phyloP scores from a whole-genome alignment of 2,329 filamentous ascomycete species.

The Didymella pomorum region DNA sequence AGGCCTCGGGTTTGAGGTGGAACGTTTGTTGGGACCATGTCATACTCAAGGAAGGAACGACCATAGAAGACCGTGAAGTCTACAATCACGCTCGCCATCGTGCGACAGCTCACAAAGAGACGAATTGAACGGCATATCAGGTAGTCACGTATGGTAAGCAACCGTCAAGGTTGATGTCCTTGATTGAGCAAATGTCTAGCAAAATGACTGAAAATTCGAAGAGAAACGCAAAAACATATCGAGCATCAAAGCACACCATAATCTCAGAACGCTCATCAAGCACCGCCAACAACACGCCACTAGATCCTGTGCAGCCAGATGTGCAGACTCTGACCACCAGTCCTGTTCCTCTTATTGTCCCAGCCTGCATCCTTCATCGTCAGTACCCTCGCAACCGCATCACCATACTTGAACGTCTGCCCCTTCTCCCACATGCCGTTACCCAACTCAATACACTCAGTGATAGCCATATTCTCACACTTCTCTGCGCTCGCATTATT shows the following conservation, averaged over 20 bases:
- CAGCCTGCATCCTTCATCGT: constrained; percentile 44
- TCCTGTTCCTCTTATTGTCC: constrained; percentile 44
- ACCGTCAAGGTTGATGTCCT: not conserved
- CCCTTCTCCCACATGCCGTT: constrained; percentile 48
- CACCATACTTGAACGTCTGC: constrained; percentile 44
- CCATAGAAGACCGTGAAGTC: not conserved
- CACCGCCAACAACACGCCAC: not conserved
- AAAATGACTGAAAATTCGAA: not conserved
- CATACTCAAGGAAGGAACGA: not conserved
- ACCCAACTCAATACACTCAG: constrained; percentile 47
- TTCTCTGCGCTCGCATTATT: constrained; percentile 29
- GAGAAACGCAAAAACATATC: not conserved
- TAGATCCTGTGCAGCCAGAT: constrained; percentile 41
- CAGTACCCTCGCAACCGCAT: constrained; percentile 42
- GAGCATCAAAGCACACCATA: no score
- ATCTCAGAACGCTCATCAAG: no score
- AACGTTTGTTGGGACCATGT: not conserved
- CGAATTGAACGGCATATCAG: no score
- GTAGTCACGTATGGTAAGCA: no score
- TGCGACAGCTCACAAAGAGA: not conserved
- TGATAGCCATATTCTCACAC: constrained; percentile 41
- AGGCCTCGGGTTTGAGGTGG: not conserved
- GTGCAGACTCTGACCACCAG: constrained; percentile 38
- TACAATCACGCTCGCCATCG: not conserved
- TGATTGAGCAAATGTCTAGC: not conserved